These are phyloP conservation scores for Phytophthora citricola DNA, from an alignment of 352 stramenopile genomes.

Conservation along the genomic window DNA sequence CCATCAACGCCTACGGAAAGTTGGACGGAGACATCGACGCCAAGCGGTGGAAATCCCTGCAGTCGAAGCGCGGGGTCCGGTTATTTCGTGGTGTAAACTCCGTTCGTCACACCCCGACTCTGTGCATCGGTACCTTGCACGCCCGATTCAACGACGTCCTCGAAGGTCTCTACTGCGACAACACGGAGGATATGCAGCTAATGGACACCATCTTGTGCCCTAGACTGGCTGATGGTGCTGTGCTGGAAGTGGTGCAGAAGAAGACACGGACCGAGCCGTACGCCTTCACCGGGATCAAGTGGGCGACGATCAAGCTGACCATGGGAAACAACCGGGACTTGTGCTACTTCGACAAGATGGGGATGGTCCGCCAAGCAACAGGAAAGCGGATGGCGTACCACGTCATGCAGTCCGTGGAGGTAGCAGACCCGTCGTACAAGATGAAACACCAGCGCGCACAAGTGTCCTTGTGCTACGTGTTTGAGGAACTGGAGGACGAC, in stretches of 20 bases:
- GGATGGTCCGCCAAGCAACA: conserved; percentile 30
- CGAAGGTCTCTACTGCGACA: conserved; percentile 40
- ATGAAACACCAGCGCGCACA: conserved; percentile 15
- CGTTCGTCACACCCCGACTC: conserved; percentile 15
- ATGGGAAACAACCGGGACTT: conserved; percentile 39
- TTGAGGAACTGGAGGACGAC: conserved; percentile 32
- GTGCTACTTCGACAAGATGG: conserved; percentile 46
- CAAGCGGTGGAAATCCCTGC: conserved; percentile 39
- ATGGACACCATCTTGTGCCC: conserved; percentile 36
- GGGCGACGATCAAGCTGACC: conserved; percentile 33
- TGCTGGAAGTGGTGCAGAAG: conserved; percentile 35
- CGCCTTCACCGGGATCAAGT: conserved; percentile 45
- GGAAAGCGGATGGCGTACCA: conserved; percentile 42
- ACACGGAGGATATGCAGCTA: conserved; percentile 41
- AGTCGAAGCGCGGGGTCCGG: conserved; percentile 25
- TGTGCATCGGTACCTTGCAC: conserved; percentile 37
- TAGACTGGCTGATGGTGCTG: conserved; percentile 26
- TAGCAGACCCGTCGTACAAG: conserved; percentile 10
- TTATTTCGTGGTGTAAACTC: conserved; percentile 30
- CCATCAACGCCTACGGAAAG: conserved; percentile 36
- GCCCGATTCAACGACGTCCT: conserved; percentile 47
- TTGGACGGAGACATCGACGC: conserved; percentile 36
- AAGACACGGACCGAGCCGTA: conserved; percentile 25
- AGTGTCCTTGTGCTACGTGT: conserved; percentile 32
- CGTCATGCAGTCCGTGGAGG: conserved; percentile 38